These are phyloP conservation scores for Globisporangium irregulare DNA, from an alignment of 352 stramenopile genomes.

Conservation along the genomic window DNA sequence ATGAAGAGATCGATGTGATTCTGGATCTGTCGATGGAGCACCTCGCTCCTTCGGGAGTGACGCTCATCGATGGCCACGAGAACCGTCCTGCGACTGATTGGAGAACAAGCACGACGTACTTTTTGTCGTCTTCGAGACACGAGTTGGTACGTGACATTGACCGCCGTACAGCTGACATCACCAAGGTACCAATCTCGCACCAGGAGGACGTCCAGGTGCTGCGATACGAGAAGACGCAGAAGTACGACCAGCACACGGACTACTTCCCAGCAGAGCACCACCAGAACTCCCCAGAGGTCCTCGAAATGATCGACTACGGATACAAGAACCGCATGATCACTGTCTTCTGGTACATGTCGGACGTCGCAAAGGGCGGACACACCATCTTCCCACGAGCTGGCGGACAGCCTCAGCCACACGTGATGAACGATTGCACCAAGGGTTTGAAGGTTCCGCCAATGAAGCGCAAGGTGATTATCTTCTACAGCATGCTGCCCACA, in stretches of 20 bases:
- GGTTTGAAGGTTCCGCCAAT: slow-evolving; percentile 59
- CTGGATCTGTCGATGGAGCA: slow-evolving; percentile 65
- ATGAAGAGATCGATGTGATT: slow-evolving; percentile 77
- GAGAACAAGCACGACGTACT: slow-evolving; percentile 80
- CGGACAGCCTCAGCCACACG: slow-evolving; percentile 33
- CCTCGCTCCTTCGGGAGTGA: slow-evolving; percentile 57
- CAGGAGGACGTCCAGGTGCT: slow-evolving; percentile 73
- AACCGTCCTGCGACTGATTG: slow-evolving; percentile 62
- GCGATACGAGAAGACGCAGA: slow-evolving; percentile 66
- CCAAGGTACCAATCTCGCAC: slow-evolving; percentile 53
- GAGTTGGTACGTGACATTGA: slow-evolving; percentile 49
- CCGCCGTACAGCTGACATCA: slow-evolving; percentile 54
- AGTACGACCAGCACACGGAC: slow-evolving; percentile 76
- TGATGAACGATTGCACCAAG: slow-evolving; percentile 59
- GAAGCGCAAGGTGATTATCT: slow-evolving; percentile 78
- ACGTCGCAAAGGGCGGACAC: slow-evolving; percentile 63
- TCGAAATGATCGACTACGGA: slow-evolving; percentile 58
- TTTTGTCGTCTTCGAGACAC: slow-evolving; percentile 49
- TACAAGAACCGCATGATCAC: slow-evolving; percentile 85
- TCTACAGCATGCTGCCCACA: slow-evolving; percentile 79
- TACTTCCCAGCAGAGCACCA: slow-evolving; percentile 51
- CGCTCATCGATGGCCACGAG: slow-evolving; percentile 59
- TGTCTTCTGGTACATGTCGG: slow-evolving; percentile 87
- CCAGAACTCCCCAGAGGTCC: slow-evolving; percentile 34
- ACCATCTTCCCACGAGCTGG: slow-evolving; percentile 70